These are phyloP conservation scores for Leptographium procerum DNA, from an alignment of 2,329 filamentous ascomycete species.

Conservation along the genomic window DNA sequence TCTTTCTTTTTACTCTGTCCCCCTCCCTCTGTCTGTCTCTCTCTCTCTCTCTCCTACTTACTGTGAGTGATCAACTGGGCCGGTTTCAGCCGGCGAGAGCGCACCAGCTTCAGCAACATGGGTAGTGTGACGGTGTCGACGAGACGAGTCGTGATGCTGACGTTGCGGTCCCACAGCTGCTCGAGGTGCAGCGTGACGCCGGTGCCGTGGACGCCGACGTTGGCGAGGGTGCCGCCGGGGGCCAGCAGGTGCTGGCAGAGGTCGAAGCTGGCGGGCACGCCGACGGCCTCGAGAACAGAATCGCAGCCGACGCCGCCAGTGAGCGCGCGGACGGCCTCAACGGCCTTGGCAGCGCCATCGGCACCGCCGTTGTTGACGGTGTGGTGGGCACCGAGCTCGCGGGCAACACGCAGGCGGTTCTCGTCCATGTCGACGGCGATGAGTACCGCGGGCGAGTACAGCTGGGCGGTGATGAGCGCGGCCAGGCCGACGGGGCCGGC, in stretches of 20 bases:
- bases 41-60: slow-evolving; percentile 14
- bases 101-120: slow-evolving; percentile 34
- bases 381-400: slow-evolving; percentile 34
- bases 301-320: slow-evolving; percentile 43
- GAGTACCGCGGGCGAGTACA: slow-evolving; percentile 40
- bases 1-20: not conserved
- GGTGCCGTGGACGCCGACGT: slow-evolving; percentile 46
- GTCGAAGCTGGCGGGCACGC: slow-evolving; percentile 39
- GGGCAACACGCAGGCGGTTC: slow-evolving; percentile 33
- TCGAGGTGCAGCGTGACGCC: slow-evolving; percentile 40
- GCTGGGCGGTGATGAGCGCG: slow-evolving; percentile 38
- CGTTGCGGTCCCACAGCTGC: slow-evolving; percentile 41
- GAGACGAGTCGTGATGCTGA: slow-evolving; percentile 35
- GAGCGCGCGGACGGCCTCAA: slow-evolving; percentile 27
- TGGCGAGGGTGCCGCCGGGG: slow-evolving; percentile 41
- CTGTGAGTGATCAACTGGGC: slow-evolving; percentile 33
- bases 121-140: slow-evolving; percentile 36
- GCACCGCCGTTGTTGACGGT: slow-evolving; percentile 29
- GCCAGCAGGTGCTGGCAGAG: slow-evolving; percentile 42
- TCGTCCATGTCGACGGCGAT: slow-evolving; percentile 41
- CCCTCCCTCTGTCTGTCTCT: not conserved
- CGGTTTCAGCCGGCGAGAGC: slow-evolving; percentile 28
- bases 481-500: slow-evolving; percentile 45
- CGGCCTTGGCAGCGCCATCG: slow-evolving; percentile 1
- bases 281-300: slow-evolving; percentile 46